Evolutionary conservation across 805 yeast species (phyloP), one percentile per base, ranked within the genome.

Genomic region (Starmerella stellata): DNA sequence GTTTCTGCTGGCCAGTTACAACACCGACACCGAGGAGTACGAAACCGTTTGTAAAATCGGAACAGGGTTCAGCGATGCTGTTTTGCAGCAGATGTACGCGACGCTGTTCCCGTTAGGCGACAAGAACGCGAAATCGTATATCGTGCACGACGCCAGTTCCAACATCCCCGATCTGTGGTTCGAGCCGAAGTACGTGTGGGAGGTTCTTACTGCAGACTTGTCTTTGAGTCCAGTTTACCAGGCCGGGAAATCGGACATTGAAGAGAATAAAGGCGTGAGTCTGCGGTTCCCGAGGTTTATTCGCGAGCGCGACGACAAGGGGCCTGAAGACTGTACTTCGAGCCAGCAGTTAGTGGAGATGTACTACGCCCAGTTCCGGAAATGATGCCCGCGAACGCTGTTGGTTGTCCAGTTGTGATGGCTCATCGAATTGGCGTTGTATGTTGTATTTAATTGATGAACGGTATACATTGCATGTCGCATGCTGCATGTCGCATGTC

Each of bases 11-110:
- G 96, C 93, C 0, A 77, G 92, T 23, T 87, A 82, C 54, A 90
- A 90, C 52, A 74, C 74, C 40, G 95, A 87, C 41, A 70, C 82
- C 0, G 96, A 92, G 18, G 95, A 85, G 52, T 82, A 70, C 55
- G 96, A 90, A 57, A 79, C 95, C 0, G 77, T 93, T 31, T 90
- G 98, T 62, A 90, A 90, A 56, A 85, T 92, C 39, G 98, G 98
- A 35, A 90, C 98, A 1, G 98, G 98, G 0, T 90, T 90, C 53
- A 72, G 83, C 30, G 98, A 90, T 47, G 95, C 77, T 46, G 69
- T 74, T 52, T 64, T 90, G 41, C 72, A 71, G 27, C 59, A 59
- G 21, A 56, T 90, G 24, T 65, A 75, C 50, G 69, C 66, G 20
- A 64, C 64, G 36, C 64, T 90, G 41, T 71, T 75, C 31, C 75